Evolutionary conservation across 345 rosid genomes (phyloP).

Genomic region (Hirschfeldia incana): DNA sequence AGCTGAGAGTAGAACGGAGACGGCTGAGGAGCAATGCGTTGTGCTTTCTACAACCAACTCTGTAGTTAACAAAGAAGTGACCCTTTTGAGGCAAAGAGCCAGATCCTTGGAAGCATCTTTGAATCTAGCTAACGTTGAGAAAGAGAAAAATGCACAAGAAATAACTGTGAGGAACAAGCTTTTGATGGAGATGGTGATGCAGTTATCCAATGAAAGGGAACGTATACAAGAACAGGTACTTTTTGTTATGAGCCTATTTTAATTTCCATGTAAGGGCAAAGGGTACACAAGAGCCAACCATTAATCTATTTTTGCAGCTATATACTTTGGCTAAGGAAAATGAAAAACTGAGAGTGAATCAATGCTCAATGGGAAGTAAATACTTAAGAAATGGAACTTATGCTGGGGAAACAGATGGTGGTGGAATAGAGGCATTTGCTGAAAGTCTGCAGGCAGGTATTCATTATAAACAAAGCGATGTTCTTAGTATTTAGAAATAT

Average conservation of each 20-base stretch:
- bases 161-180: conserved; percentile 56
- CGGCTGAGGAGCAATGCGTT: conserved; percentile 73
- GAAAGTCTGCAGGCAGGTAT: conserved; percentile 62
- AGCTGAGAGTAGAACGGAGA: conserved; percentile 72
- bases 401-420: conserved; percentile 39
- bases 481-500: background rate
- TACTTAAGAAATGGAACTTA: conserved; percentile 17
- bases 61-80: conserved; percentile 59
- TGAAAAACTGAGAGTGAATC: conserved; percentile 47
- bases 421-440: conserved; percentile 38
- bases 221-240: conserved; percentile 79
- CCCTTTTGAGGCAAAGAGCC: conserved; percentile 50
- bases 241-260: background rate
- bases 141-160: conserved; percentile 59
- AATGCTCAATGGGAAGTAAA: conserved; percentile 35
- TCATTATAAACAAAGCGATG: background rate
- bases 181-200: conserved; percentile 70
- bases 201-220: conserved; percentile 75
- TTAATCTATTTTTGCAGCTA: conserved; percentile 51
- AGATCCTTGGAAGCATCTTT: conserved; percentile 55
- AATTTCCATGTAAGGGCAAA: conserved; percentile 2
- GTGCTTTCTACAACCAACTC: conserved; percentile 61
- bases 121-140: conserved; percentile 55
- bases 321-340: conserved; percentile 55
- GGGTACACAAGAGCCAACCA: conserved; percentile 1